Base-by-base conservation (phyloP, 2,329 filamentous ascomycete species). In the Dothidotthia symphoricarpi region DNA sequence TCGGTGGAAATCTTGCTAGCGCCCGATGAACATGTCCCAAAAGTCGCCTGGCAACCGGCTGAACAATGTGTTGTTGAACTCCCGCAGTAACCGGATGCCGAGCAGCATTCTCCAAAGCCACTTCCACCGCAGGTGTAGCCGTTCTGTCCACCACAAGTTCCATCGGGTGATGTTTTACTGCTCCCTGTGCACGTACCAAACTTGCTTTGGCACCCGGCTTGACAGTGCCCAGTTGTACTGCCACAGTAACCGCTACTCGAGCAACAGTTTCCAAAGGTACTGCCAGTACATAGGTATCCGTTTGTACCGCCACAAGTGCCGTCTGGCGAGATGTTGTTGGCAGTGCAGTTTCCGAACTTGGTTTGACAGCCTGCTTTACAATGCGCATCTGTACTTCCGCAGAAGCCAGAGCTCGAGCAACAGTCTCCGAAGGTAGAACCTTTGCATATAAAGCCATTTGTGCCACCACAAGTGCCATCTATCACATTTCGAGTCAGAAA, bases 341-440 rank as follows among this genome's bases (percentile, higher is more conserved):
- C 30, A 4, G 15, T 49, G 46, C 61, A 65, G 32, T 46, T 61
- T 16, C 64, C 64, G 34, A 64, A 68, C 8, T 31, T 50, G 19
- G 51, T 39, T 29, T 67, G 55, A 51, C 63, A 68, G 22, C 61
- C 61, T 10, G 49, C 51, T 16, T 45, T 55, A 44, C 63, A 66
- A 43, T 65, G 50, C 15, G 34, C 51, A 5, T 43, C 36, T 8
- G 55, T 59, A 14, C 50, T 48, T 14, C 61, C 62, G 39, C 73
- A 75, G 45, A 55, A 66, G 15, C 69, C 68, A 43, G 62, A 64
- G 36, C 53, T 53, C 10, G 65, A 70, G 60, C 72, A 75, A 59
- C 72, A 74, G 47, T 69, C 61, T 3, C 72, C 72, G 42, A 69
- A 73, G 4, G 53, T 34, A 36, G 66, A 69, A 13, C 70, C 70